Conservation (phyloP, 2,329 filamentous ascomycete species). For the Blastomyces gilchristii region DNA sequence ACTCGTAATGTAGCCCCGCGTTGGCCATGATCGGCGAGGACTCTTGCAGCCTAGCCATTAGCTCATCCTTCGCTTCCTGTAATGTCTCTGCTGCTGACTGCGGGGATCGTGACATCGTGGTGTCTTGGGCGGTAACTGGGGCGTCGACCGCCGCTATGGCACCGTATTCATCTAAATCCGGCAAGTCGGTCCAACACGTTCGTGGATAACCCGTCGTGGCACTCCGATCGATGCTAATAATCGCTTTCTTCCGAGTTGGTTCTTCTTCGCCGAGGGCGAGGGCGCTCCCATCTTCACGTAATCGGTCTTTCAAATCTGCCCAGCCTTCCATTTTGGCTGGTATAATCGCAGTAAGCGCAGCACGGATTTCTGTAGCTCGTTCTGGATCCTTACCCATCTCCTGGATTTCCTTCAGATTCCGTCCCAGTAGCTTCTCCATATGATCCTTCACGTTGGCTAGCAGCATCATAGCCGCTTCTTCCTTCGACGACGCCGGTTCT, state of each 20-base stretch:
- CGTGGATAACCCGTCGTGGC: slow-evolving; percentile 31
- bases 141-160: slow-evolving; percentile 30
- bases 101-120: slow-evolving; percentile 37
- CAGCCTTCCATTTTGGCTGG: slow-evolving; percentile 37
- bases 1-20: slow-evolving; percentile 34
- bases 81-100: slow-evolving; percentile 41
- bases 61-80: slow-evolving; percentile 42
- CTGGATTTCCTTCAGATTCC: slow-evolving; percentile 35
- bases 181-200: slow-evolving; percentile 36
- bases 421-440: slow-evolving; percentile 38
- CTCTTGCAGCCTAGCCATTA: slow-evolving; percentile 42
- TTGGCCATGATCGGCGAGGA: slow-evolving; percentile 32
- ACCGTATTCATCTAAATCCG: slow-evolving; percentile 35
- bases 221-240: slow-evolving; percentile 34
- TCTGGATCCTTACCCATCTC: slow-evolving; percentile 38
- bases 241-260: slow-evolving; percentile 32
- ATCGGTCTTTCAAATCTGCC: slow-evolving; percentile 29
- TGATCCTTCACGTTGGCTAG: slow-evolving; percentile 41
- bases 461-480: slow-evolving; percentile 39
- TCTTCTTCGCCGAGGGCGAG: slow-evolving; percentile 13
- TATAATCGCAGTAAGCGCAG: slow-evolving; percentile 34
- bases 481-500: slow-evolving; percentile 36
- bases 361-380: slow-evolving; percentile 36
- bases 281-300: slow-evolving; percentile 9
- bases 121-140: slow-evolving; percentile 36